Base-by-base conservation (phyloP, 2,329 filamentous ascomycete genomes). In the Diaporthe citriasiana region DNA sequence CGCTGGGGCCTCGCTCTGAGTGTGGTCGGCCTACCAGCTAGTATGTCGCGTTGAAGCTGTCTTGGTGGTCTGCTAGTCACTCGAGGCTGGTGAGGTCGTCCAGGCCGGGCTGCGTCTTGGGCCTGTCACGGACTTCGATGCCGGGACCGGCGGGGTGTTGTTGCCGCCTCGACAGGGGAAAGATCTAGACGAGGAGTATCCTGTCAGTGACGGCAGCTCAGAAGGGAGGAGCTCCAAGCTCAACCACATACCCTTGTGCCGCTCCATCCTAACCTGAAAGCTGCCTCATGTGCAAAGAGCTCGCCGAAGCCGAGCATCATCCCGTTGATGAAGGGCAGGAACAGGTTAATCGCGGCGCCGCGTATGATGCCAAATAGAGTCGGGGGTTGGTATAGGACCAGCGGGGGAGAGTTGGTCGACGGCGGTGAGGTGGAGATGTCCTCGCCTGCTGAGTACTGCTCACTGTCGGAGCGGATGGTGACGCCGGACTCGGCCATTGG, bases 281-380 rank as follows among this genome's bases (percentile, higher is more conserved):
- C 97, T 68, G 94, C 93, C 86, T 99, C 97, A 81, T 99, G 97
- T 71, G 97, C 97, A 83, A 99, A 96, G 69, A 99, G 85, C 85
- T 99, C 97, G 78, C 97, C 97, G 81, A 99, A 98, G 2, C 97
- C 97, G 80, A 99, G 85, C 97, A 99, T 99, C 87, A 99, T 90
- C 60, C 97, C 97, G 85, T 99, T 99, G 81, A 99, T 91, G 80
- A 99, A 99, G 0, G 97, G 97, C 27, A 99, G 85, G 1, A 99
- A 80, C n/a, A 99, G 87, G 82, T 99, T 99, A 85, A 99, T 99
- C 8, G 95, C 95, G 22, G 95, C 94, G 50, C 97, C 95, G 72
- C 96, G 91, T 71, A 98, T 78, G 76, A 99, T 83, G 13, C 94
- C 92, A 94, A 94, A 98, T 57, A 97, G 80, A 0, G 95, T 97